Percentiles rank a stretch among this genome's conserved stretches.
These are phyloP conservation scores for Chlorophyllum brunneum DNA, from an alignment of 768 basidiomycete species.

Conservation along the genomic window DNA sequence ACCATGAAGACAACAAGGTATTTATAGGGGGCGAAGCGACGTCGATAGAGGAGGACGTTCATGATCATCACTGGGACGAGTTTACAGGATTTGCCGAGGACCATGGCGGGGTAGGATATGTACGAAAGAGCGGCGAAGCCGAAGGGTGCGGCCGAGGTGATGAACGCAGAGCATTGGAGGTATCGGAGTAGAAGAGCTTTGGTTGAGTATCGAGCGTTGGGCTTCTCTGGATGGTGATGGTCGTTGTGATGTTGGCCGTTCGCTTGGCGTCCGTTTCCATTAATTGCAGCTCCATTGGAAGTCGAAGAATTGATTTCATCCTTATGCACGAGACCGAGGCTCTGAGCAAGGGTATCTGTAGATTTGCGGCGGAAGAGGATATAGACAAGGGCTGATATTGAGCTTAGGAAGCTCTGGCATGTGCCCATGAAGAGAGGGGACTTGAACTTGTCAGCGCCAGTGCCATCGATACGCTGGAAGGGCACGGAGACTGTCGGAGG, in stretches of 20 bases:
- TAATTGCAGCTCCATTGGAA: constrained; percentile 24
- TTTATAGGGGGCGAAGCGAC: constrained; percentile 89
- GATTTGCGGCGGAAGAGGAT: constrained; percentile 59
- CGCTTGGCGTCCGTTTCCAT: constrained; percentile 21
- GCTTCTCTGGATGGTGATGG: constrained; percentile 26
- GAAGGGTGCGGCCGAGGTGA: constrained; percentile 90
- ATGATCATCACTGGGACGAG: constrained; percentile 98
- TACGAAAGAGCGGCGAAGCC: constrained; percentile 94
- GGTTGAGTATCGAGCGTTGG: constrained; percentile 33
- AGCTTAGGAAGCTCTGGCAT: constrained; percentile 77
- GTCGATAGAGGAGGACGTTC: constrained; percentile 93
- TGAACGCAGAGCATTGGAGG: constrained; percentile 81
- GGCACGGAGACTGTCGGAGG: constrained; percentile 69
- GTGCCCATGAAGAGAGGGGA: constrained; percentile 84
- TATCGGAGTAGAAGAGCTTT: constrained; percentile 64
- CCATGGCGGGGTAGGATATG: constrained; percentile 98
- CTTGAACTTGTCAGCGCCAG: constrained; percentile 68
- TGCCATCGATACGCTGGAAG: constrained; percentile 66
- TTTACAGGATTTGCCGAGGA: constrained; percentile 98
- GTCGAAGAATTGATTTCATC: constrained; percentile 15
- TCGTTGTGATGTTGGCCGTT: constrained; percentile 37
- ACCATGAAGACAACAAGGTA: constrained; percentile 95
- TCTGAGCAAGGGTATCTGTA: constrained; percentile 46
- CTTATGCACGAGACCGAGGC: constrained; percentile 56
- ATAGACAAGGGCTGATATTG: constrained; percentile 73